These are phyloP conservation scores for Aspergillus taichungensis DNA, from an alignment of 495 filamentous ascomycete genomes.

Conservation along the genomic window DNA sequence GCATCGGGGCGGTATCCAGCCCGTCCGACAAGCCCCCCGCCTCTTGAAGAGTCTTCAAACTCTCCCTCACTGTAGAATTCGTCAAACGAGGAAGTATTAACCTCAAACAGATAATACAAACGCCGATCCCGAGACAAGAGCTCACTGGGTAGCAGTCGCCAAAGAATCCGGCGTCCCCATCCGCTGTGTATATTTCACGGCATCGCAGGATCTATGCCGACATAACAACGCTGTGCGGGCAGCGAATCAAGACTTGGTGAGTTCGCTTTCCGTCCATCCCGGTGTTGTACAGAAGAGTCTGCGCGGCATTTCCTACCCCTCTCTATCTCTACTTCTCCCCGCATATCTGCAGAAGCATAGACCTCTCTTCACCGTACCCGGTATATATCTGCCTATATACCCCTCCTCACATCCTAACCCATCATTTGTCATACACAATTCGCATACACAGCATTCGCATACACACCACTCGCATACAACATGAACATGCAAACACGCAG, in stretches of 20 bases:
- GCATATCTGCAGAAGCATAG: too few species aligned
- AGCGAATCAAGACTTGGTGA: slow-evolving; percentile 44
- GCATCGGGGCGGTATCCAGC: neutral
- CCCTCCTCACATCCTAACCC: too few species aligned
- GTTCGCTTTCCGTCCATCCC: slow-evolving; percentile 4
- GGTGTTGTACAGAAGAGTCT: neutral
- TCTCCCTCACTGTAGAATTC: neutral
- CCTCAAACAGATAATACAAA: slow-evolving; percentile 77
- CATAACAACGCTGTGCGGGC: slow-evolving; percentile 87
- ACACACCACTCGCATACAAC: neutral
- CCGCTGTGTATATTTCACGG: slow-evolving; percentile 79
- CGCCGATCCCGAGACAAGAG: slow-evolving; percentile 63
- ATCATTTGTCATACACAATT: neutral
- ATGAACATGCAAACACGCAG: too few species aligned
- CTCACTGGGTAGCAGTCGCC: slow-evolving; percentile 67
- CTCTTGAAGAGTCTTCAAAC: neutral
- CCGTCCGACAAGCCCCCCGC: neutral
- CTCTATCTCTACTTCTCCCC: neutral
- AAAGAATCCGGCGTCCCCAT: slow-evolving; percentile 62
- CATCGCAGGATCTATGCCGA: slow-evolving; percentile 61
- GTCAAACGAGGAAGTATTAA: neutral
- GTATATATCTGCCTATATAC: too few species aligned
- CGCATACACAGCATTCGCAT: neutral
- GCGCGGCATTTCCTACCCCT: neutral
- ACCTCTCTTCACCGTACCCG: neutral